These are phyloP conservation scores for Rugosomyces carneus DNA, from an alignment of 1,284 basidiomycete genomes.

Conservation along the genomic window DNA sequence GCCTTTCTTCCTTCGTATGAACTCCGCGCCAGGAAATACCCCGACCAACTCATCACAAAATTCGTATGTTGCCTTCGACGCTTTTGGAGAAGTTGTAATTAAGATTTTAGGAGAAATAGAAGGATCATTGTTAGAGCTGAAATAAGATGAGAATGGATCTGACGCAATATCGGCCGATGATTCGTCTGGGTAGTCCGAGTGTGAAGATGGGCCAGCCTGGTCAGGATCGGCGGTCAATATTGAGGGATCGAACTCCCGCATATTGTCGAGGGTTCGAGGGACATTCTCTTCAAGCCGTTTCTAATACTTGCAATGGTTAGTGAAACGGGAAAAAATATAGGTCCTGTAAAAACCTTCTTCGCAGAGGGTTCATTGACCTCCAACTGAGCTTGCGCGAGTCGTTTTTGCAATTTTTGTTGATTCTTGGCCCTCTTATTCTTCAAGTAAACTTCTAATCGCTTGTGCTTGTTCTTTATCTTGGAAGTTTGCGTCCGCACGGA, in stretches of 20 bases:
- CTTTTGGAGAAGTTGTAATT: conserved; percentile 86
- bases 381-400: conserved; percentile 68
- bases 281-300: conserved; percentile 81
- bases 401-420: conserved; percentile 76
- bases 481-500: conserved; percentile 53
- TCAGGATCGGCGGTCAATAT: conserved; percentile 68
- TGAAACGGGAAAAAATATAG: background rate
- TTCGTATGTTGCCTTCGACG: conserved; percentile 77
- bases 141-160: conserved; percentile 70
- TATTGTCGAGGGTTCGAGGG: conserved; percentile 91
- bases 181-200: conserved; percentile 44
- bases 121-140: conserved; percentile 59
- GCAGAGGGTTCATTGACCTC: conserved; percentile 66
- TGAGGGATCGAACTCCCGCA: conserved; percentile 84
- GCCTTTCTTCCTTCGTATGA: conserved; percentile 85
- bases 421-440: conserved; percentile 78
- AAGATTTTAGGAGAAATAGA: conserved; percentile 77
- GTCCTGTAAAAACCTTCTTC: conserved; percentile 53
- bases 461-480: conserved; percentile 78
- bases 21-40: conserved; percentile 93
- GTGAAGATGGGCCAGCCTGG: conserved; percentile 25
- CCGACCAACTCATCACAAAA: conserved; percentile 91
- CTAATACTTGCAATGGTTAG: conserved; percentile 30
- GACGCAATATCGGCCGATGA: conserved; percentile 60
- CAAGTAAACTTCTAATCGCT: conserved; percentile 68